Conservation (phyloP, 495 filamentous ascomycete species). For the Hypoxylon lenormandii region DNA sequence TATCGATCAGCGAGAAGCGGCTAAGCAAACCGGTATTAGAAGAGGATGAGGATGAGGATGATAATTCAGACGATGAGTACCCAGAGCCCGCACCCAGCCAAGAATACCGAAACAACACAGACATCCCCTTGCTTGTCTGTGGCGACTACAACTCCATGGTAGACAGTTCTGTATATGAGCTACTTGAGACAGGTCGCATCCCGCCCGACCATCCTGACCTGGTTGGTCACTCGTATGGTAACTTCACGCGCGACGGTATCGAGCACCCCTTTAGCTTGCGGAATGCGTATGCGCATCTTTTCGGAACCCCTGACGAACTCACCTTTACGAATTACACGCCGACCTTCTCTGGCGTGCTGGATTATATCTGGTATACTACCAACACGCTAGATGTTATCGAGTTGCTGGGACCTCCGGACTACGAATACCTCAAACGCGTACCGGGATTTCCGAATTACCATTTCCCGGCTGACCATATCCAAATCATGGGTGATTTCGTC, state of each 20-base stretch:
- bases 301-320: conserved; percentile 76
- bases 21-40: conserved; percentile 73
- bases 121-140: conserved; percentile 91
- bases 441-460: conserved; percentile 97
- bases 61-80: conserved; percentile 45
- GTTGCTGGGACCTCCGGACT: conserved; percentile 89
- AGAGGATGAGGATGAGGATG: conserved; percentile 57
- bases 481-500: conserved; percentile 89
- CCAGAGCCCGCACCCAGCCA: conserved; percentile 66
- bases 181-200: conserved; percentile 80
- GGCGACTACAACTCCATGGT: conserved; percentile 94
- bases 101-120: conserved; percentile 82
- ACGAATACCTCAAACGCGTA: conserved; percentile 86
- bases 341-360: conserved; percentile 86
- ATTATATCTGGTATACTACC: conserved; percentile 97
- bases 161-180: conserved; percentile 86
- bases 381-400: conserved; percentile 88
- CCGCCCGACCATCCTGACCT: conserved; percentile 80
- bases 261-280: conserved; percentile 92
- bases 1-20: conserved; percentile 77
- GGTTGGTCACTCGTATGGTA: conserved; percentile 78
- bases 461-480: conserved; percentile 96
- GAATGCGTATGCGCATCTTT: conserved; percentile 80
- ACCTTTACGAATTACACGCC: conserved; percentile 97
- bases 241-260: conserved; percentile 90